phyloP scores from a whole-genome alignment of 1,284 basidiomycete species.

The Tylopilus orsonianus region DNA sequence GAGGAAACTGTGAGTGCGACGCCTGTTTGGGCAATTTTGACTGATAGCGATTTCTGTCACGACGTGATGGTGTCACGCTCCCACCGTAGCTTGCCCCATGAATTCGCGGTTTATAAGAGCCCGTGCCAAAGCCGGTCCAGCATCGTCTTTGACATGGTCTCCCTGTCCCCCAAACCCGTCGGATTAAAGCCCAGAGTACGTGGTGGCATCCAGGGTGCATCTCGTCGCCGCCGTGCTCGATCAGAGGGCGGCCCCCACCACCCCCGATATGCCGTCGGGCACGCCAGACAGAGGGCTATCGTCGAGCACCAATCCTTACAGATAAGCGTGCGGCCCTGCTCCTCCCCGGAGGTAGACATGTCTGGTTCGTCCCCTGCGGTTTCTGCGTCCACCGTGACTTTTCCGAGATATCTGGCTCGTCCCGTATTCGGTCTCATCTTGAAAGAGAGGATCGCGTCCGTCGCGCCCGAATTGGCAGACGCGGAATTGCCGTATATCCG shows the following conservation, averaged over 20 bases:
- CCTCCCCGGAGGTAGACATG: slow-evolving; percentile 5
- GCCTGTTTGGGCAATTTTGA: slow-evolving; percentile 24
- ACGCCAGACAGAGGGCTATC: slow-evolving; percentile 24
- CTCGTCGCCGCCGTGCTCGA: slow-evolving; percentile 33
- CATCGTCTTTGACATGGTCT: slow-evolving; percentile 14
- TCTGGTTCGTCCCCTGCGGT: slow-evolving; percentile 9
- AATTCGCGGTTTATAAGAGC: slow-evolving; percentile 25
- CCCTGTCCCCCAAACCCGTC: slow-evolving; percentile 15
- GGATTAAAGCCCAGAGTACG: slow-evolving; percentile 19
- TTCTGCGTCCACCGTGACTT: slow-evolving; percentile 8
- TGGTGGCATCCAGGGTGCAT: slow-evolving; percentile 31
- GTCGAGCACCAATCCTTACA: slow-evolving; percentile 2
- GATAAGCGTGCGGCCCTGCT: slow-evolving; percentile 13
- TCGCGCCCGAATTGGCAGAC: slow-evolving; percentile 28
- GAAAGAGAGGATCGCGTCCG: slow-evolving; percentile 14
- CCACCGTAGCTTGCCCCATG: slow-evolving; percentile 9
- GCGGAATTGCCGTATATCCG: slow-evolving; percentile 28
- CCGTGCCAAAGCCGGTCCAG: not conserved
- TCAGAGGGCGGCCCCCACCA: slow-evolving; percentile 18
- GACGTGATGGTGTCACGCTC: slow-evolving; percentile 23
- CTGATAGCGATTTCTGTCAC: slow-evolving; percentile 36
- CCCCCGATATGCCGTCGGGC: slow-evolving; percentile 26
- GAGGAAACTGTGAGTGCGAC: not conserved
- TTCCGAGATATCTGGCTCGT: slow-evolving; percentile 28
- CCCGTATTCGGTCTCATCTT: slow-evolving; percentile 18